Percentiles rank a stretch among this genome's conserved stretches.
phyloP scores from a whole-genome alignment of 495 filamentous ascomycete species.

The Penicillium robsamsonii region DNA sequence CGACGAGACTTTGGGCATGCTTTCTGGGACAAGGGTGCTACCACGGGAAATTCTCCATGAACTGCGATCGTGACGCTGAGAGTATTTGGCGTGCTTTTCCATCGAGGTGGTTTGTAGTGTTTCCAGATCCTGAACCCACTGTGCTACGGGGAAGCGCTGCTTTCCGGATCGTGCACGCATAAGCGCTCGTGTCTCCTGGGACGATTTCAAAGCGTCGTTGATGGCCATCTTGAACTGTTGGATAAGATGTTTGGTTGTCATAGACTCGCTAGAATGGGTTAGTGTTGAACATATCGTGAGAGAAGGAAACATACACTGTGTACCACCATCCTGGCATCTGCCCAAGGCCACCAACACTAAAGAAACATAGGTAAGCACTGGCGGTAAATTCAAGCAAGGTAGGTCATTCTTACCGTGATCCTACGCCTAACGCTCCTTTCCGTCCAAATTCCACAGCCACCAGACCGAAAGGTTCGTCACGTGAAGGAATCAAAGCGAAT shows the following conservation, averaged over 20 bases:
- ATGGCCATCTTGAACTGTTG: slow-evolving; percentile 71
- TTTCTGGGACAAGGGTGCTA: slow-evolving; percentile 12
- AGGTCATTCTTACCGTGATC: slow-evolving; percentile 38
- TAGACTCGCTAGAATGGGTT: slow-evolving; percentile 50
- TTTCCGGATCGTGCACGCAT: slow-evolving; percentile 74
- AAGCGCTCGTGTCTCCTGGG: slow-evolving; percentile 53
- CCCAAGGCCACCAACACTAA: slow-evolving; percentile 59
- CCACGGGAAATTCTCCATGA: slow-evolving; percentile 19
- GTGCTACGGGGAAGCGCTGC: slow-evolving; percentile 71
- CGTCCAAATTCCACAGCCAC: slow-evolving; percentile 79
- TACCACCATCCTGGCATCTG: slow-evolving; percentile 78
- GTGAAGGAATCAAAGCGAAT: slow-evolving; percentile 76
- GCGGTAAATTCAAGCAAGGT: background rate
- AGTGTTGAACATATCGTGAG: background rate
- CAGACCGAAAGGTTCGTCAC: slow-evolving; percentile 76
- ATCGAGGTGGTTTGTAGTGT: slow-evolving; percentile 57
- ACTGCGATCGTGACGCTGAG: slow-evolving; percentile 9
- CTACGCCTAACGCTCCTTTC: slow-evolving; percentile 74
- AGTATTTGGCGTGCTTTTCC: slow-evolving; percentile 32
- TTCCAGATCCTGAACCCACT: slow-evolving; percentile 63
- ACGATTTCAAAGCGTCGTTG: slow-evolving; percentile 62
- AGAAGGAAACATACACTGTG: slow-evolving; percentile 37
- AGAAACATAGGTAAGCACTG: background rate
- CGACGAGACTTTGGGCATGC: slow-evolving; percentile 10
- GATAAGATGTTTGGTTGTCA: slow-evolving; percentile 64